phyloP scores from a whole-genome alignment of 2,329 filamentous ascomycete species.

The Cladosporium sp. region DNA sequence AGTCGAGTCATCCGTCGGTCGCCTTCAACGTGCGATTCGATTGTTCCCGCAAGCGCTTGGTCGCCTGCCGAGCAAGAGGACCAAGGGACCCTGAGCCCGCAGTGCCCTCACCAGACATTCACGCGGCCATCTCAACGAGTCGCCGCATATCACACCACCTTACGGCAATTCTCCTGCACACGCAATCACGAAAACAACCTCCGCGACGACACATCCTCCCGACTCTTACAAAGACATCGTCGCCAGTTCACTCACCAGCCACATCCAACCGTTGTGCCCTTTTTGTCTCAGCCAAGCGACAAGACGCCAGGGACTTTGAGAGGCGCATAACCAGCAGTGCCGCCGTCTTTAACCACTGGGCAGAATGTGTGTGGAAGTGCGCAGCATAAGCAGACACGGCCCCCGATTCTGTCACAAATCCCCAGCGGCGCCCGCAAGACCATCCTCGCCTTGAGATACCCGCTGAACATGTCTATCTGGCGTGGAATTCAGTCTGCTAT shows the following conservation, averaged over 20 bases:
- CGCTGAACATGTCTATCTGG: constrained; percentile 33
- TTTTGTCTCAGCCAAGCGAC: constrained; percentile 11
- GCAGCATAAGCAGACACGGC: not conserved
- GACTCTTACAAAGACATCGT: not conserved
- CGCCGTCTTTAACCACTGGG: not conserved
- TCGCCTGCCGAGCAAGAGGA: not conserved
- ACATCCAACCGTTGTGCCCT: not conserved
- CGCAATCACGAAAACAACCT: not conserved
- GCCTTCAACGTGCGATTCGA: not conserved
- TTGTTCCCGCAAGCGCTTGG: no score
- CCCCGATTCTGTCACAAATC: not conserved
- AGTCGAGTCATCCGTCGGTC: no score
- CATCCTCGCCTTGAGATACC: not conserved
- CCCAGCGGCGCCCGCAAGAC: not conserved
- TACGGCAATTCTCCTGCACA: not conserved
- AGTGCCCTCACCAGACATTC: not conserved
- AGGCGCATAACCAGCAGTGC: not conserved
- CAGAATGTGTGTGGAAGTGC: constrained; percentile 8
- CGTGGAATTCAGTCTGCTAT: constrained; percentile 65
- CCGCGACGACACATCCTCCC: not conserved
- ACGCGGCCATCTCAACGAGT: not conserved
- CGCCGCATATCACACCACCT: not conserved
- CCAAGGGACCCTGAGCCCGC: not conserved
- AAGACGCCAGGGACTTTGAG: not conserved
- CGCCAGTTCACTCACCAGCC: not conserved